Percentiles rank a stretch among this genome's conserved stretches.
These are phyloP conservation scores for Cladophialophora carrionii DNA, from an alignment of 2,329 filamentous ascomycete genomes.

Conservation along the genomic window DNA sequence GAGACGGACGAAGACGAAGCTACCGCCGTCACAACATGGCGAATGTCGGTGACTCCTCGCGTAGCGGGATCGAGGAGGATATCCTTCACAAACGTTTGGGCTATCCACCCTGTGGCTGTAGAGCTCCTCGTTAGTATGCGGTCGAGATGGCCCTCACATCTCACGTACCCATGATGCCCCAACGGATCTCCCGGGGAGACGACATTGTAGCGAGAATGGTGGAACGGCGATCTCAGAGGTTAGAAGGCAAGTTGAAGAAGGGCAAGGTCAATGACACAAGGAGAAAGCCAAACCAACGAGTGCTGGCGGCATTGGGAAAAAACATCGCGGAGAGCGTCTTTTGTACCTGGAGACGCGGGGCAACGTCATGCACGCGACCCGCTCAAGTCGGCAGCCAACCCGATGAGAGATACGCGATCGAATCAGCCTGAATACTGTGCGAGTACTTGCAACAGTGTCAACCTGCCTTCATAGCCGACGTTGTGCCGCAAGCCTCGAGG, in stretches of 20 bases:
- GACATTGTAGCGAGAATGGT: slow-evolving; percentile 20
- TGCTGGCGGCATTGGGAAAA: neutral
- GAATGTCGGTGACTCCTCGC: slow-evolving; percentile 71
- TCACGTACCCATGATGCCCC: slow-evolving; percentile 36
- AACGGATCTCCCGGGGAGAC: slow-evolving; percentile 30
- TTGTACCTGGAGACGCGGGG: slow-evolving; percentile 9
- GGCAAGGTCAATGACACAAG: neutral
- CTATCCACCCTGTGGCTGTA: slow-evolving; percentile 52
- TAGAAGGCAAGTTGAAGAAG: neutral
- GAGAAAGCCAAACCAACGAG: neutral
- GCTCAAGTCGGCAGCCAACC: slow-evolving; percentile 14
- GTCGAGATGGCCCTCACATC: neutral
- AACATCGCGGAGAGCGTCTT: slow-evolving; percentile 1
- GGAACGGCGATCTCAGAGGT: neutral
- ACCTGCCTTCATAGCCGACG: neutral
- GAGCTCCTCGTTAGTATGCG: neutral
- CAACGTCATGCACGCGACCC: neutral
- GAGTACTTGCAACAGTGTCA: slow-evolving; percentile 1
- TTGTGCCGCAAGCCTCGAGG: neutral
- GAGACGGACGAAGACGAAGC: slow-evolving; percentile 74
- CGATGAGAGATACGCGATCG: slow-evolving; percentile 6
- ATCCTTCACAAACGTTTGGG: slow-evolving; percentile 70
- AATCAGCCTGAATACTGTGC: slow-evolving; percentile 32
- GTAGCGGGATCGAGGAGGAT: slow-evolving; percentile 72
- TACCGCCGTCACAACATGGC: slow-evolving; percentile 76